Evolutionary conservation across 2,329 filamentous ascomycete genomes (phyloP), one percentile per base, ranked within the genome.

Genomic region (Nannizziopsis arthrosporioides): DNA sequence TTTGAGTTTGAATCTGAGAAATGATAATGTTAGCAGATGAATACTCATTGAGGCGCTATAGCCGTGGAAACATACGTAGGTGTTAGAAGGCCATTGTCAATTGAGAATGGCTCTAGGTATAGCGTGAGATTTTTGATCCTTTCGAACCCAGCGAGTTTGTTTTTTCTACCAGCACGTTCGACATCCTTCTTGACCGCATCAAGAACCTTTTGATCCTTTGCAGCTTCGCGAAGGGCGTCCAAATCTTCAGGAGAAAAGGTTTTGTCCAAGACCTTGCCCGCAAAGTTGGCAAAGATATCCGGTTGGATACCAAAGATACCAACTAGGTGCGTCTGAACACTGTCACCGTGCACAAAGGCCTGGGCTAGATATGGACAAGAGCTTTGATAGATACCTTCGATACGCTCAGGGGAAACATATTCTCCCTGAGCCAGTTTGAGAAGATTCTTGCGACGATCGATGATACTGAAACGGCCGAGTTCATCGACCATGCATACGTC

Each of bases 401-500:
- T 86, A 49, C 89, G 85, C 71, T 98, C 92, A 11, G 92, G 92
- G 1, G 89, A 94, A 60, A 98, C 87, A 69, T 98, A 98, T 71
- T 98, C 92, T 65, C 92, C 92, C 68, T 98, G 92, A 0, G 90
- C 82, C 48, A 98, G 79, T 76, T 98, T 98, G 63, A 98, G 80
- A n/a, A 98, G 86, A 68, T 96, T 96, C 83, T 98, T 98, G 70
- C 88, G 83, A 59, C 92, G 88, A 68, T 98, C 92, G 59, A 98
- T 83, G 67, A 98, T 94, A 67, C 79, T 81, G 73, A 96, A 83
- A 52, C 89, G 85, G 53, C 92, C 92, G 61, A 85, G 68, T 56
- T 81, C 80, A 66, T 98, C 92, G 18, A 98, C 74, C 54, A 81
- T 78, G 61, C 81, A 86, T 55, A 98, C 90, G 60, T 98, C 92